Conservation (phyloP, 176 grass and related monocot species). For the Stipa capillata region DNA sequence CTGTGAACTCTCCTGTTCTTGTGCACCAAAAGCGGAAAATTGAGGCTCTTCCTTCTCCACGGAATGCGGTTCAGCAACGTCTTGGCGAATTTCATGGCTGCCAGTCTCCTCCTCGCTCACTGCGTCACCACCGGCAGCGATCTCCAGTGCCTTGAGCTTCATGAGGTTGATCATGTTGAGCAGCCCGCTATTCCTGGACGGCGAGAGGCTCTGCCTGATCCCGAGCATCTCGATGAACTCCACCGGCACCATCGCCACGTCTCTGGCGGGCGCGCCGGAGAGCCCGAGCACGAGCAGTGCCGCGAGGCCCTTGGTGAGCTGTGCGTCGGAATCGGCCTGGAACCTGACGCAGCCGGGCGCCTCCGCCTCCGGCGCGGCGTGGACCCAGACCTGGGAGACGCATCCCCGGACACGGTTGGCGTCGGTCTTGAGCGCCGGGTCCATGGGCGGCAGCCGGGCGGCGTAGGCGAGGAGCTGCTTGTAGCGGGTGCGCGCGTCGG, state of each 20-base stretch:
- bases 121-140: not conserved
- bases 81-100: not conserved
- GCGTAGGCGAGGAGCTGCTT: conserved; percentile 92
- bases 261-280: conserved; percentile 44
- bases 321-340: conserved; percentile 79
- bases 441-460: conserved; percentile 59
- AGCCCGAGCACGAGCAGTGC: conserved; percentile 79
- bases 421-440: conserved; percentile 58
- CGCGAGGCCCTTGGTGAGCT: conserved; percentile 82
- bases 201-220: conserved; percentile 70
- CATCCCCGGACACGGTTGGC: conserved; percentile 67
- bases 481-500: conserved; percentile 70
- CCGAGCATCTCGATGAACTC: conserved; percentile 75
- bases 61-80: not conserved
- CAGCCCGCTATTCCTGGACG: conserved; percentile 71
- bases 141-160: conserved; percentile 74
- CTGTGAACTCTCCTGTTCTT: not conserved
- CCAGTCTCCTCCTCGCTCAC: not conserved
- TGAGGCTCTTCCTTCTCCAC: conserved; percentile 28
- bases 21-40: not conserved
- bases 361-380: conserved; percentile 37
- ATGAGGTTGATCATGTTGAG: conserved; percentile 88
- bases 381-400: conserved; percentile 90
- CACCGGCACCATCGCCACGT: conserved; percentile 39
- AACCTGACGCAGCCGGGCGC: conserved; percentile 34